A percentile compares a stretch with the other conserved stretches of the same genome.
These are phyloP conservation scores for Dendrobium chrysotoxum DNA, from an alignment of 106 monocot species.

Conservation along the genomic window DNA sequence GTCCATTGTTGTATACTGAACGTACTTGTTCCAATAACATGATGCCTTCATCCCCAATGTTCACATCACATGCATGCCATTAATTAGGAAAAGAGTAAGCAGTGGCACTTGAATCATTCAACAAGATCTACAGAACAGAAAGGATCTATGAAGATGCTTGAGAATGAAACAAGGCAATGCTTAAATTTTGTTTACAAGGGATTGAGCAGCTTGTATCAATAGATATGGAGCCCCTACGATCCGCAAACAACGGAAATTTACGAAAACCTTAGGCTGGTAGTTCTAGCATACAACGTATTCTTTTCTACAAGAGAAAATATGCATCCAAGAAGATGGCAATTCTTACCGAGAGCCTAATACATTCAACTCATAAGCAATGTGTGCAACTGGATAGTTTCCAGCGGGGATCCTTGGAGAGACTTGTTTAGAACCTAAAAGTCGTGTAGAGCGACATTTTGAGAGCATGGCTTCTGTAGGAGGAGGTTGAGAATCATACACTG, in stretches of 20 bases:
- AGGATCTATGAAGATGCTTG: neutral
- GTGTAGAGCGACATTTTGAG: slow-evolving; percentile 45
- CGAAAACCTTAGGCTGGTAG: neutral
- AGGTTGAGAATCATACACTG: slow-evolving; percentile 73
- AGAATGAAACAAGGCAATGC: neutral
- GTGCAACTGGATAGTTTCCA: slow-evolving; percentile 72
- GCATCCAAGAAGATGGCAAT: neutral
- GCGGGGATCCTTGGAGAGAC: slow-evolving; percentile 48
- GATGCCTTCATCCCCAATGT: neutral
- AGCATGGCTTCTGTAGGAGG: slow-evolving; percentile 57
- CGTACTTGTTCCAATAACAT: slow-evolving; percentile 2
- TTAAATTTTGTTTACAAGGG: slow-evolving; percentile 1
- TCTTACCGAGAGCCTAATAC: slow-evolving; percentile 77
- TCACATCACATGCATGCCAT: neutral
- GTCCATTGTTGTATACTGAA: neutral
- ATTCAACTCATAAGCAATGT: slow-evolving; percentile 79
- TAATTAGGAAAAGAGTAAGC: neutral
- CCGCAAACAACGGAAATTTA: neutral
- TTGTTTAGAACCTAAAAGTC: slow-evolving; percentile 29
- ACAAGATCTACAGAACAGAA: neutral
- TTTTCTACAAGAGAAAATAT: neutral
- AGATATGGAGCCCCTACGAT: neutral
- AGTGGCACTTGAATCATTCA: slow-evolving; percentile 1
- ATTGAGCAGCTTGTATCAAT: neutral
- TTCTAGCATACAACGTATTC: neutral